phyloP scores from a whole-genome alignment of 306 rosid genomes.

The Psophocarpus tetragonolobus region DNA sequence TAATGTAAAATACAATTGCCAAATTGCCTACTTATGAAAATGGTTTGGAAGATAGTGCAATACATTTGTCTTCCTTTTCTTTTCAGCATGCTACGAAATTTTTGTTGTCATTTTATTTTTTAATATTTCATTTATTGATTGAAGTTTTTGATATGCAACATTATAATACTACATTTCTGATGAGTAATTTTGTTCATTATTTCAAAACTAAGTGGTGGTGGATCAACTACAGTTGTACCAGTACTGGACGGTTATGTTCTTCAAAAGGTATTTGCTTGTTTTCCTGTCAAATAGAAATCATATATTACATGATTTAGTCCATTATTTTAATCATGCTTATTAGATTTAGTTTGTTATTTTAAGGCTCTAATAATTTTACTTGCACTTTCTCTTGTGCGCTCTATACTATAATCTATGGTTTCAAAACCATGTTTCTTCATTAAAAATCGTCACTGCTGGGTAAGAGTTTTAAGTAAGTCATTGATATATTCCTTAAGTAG shows the following conservation, averaged over 20 bases:
- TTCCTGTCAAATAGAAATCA: conserved; percentile 2
- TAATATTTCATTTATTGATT: neutral
- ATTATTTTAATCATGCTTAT: neutral
- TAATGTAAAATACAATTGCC: neutral
- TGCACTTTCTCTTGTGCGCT: neutral
- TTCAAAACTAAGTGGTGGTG: conserved; percentile 72
- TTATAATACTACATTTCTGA: conserved; percentile 31
- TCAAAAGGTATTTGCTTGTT: conserved; percentile 67
- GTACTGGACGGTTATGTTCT: conserved; percentile 98
- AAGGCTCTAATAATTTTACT: neutral
- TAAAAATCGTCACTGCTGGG: neutral
- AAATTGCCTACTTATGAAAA: neutral
- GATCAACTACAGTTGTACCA: conserved; percentile 95
- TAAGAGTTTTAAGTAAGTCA: neutral
- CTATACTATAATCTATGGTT: too few relatives aligned
- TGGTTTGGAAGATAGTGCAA: neutral
- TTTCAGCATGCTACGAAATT: neutral
- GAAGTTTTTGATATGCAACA: conserved; percentile 32
- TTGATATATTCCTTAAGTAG: neutral
- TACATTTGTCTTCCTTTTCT: neutral
- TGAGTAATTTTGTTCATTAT: conserved; percentile 28
- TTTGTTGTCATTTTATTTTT: conserved; percentile 1
- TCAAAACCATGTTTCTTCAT: neutral
- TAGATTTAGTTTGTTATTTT: neutral
- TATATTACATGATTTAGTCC: neutral